Evolutionary conservation across 768 basidiomycete species (phyloP), one percentile per base, ranked within the genome.

Genomic region (Holtermanniella nyarrowii): DNA sequence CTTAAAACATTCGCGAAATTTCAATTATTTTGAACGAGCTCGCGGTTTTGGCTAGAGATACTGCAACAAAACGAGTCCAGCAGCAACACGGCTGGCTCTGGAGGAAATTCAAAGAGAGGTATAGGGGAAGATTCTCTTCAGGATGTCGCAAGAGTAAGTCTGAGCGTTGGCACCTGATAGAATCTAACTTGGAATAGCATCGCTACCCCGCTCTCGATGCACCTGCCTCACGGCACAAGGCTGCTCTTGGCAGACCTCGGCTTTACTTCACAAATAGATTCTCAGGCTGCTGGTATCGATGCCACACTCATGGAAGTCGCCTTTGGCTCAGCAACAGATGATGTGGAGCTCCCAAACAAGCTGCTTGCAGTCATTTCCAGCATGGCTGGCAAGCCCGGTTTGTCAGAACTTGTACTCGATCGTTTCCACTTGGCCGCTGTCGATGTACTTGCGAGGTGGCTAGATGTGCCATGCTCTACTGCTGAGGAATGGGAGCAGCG

Each of bases 381-480:
- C 25, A 71, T 85, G 5, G 76, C 89, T 13, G 73, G 79, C 0
- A 65, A 75, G 16, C 82, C 85, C 7, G 76, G 79, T 11, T 76
- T 83, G 41, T 88, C 88, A 0, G 61, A 77, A 25, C 61, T 74
- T 12, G 75, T 96, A 53, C 80, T 84, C 18, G 75, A 73, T 4
- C 56, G 78, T 11, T 96, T 85, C 72, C 75, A 84, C 55, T 90
- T 91, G 3, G 71, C 96, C 48, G 68, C 88, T 37, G 61, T 84
- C 23, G 86, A 93, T 69, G 72, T 97, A 22, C 83, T 82, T 61
- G 85, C 85, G 3, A 73, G 85, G 61, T 95, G 88, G 88, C 65
- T 91, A 40, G 74, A 82, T n/a, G 73, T 75, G 52, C 53, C 18
- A 61, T 75, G 31, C 70, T 77, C 59, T 41, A 50, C 47, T 14